phyloP scores from a whole-genome alignment of 257 asterid species.

The Avicennia marina region DNA sequence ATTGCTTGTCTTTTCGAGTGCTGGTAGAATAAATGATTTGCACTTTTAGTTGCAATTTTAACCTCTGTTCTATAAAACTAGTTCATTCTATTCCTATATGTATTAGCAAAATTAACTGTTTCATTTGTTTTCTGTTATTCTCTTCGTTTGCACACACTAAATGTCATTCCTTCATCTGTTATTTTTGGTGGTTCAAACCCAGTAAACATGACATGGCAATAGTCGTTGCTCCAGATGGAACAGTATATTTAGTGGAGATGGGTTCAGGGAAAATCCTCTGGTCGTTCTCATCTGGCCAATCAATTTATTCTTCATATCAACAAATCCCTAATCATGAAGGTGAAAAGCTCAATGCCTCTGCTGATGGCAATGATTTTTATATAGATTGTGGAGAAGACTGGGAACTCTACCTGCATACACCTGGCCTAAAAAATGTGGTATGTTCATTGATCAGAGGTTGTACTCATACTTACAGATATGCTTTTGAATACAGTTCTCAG shows the following conservation, averaged over 20 bases:
- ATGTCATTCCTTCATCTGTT: no score
- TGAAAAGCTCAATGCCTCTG: conserved; percentile 42
- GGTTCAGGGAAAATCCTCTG: conserved; percentile 52
- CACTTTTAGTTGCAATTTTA: neutral
- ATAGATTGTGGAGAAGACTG: conserved; percentile 85
- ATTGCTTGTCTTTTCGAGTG: no score
- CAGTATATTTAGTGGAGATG: conserved; percentile 46
- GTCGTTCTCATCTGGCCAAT: conserved; percentile 80
- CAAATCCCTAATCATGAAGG: conserved; percentile 46
- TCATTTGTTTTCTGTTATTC: no score
- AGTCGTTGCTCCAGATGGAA: conserved; percentile 87
- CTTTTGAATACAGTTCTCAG: no score
- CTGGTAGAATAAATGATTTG: neutral
- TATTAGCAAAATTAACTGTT: no score
- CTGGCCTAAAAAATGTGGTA: conserved; percentile 61
- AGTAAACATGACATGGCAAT: conserved; percentile 61
- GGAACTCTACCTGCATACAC: conserved; percentile 62
- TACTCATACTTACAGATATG: no score
- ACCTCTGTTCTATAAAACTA: neutral
- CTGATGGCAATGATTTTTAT: conserved; percentile 48
- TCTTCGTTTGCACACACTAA: neutral
- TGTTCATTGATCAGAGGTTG: neutral
- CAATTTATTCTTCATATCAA: conserved; percentile 72
- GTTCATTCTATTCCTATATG: neutral
- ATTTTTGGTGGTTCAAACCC: conserved; percentile 19